A percentile compares a stretch with the other conserved stretches of the same genome.
phyloP scores from a whole-genome alignment of 208 protist genomes.

The Porcisia hertigi region DNA sequence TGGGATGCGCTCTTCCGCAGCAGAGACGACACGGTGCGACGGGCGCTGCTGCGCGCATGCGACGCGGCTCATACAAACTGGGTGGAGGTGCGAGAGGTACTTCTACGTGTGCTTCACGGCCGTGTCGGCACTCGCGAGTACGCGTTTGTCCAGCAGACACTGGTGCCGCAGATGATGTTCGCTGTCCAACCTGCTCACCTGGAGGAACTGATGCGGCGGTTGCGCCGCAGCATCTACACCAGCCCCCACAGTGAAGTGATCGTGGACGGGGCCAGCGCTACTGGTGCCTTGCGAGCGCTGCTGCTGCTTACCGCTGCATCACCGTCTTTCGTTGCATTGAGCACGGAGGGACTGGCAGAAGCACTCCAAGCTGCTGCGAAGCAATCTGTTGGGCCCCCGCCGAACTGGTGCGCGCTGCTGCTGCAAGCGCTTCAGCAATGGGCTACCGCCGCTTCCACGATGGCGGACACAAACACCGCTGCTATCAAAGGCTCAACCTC shows the following conservation, averaged over 20 bases:
- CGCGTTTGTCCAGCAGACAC: slow-evolving; percentile 46
- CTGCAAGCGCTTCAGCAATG: slow-evolving; percentile 41
- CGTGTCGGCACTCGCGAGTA: slow-evolving; percentile 42
- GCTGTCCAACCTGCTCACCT: slow-evolving; percentile 43
- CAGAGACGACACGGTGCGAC: slow-evolving; percentile 67
- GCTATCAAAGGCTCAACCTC: background rate
- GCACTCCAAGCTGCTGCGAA: slow-evolving; percentile 27
- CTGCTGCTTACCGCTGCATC: slow-evolving; percentile 37
- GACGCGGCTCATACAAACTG: slow-evolving; percentile 33
- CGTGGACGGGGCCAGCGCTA: slow-evolving; percentile 28
- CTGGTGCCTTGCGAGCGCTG: slow-evolving; percentile 51
- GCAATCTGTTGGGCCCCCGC: slow-evolving; percentile 9
- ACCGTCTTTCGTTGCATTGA: slow-evolving; percentile 30
- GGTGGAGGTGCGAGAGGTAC: slow-evolving; percentile 29
- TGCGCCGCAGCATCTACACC: slow-evolving; percentile 30
- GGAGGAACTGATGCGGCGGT: slow-evolving; percentile 38
- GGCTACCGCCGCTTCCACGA: slow-evolving; percentile 9
- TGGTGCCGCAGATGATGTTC: slow-evolving; percentile 52
- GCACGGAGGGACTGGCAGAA: slow-evolving; percentile 27
- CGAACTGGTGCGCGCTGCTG: slow-evolving; percentile 32
- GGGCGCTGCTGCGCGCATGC: slow-evolving; percentile 54
- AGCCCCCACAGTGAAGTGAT: slow-evolving; percentile 17
- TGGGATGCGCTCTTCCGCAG: slow-evolving; percentile 73
- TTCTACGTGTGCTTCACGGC: slow-evolving; percentile 49
- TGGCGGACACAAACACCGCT: background rate